phyloP scores from a whole-genome alignment of 1,284 basidiomycete species.

The Cutaneotrichosporon sp. region DNA sequence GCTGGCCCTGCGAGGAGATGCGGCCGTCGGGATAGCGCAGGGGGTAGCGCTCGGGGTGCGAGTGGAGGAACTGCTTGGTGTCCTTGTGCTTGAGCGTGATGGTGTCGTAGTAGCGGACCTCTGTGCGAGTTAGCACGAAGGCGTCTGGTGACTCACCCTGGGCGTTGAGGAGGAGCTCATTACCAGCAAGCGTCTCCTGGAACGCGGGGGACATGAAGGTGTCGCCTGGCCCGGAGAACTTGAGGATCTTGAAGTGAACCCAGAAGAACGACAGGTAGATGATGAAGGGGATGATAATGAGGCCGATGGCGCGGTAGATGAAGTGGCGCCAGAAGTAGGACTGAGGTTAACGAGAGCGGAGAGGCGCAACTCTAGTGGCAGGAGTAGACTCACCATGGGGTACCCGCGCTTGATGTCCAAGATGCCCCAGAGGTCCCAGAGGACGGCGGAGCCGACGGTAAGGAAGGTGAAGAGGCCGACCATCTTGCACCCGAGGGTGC shows the following conservation, averaged over 20 bases:
- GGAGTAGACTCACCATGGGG: conserved; percentile 71
- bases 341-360: conserved; percentile 55
- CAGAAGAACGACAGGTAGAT: conserved; percentile 97
- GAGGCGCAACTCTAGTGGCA: no score
- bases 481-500: conserved; percentile 97
- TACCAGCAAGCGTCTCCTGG: conserved; percentile 92
- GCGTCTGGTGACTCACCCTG: conserved; percentile 62
- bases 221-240: conserved; percentile 89
- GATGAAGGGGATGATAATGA: conserved; percentile 83
- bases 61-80: conserved; percentile 90
- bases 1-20: conserved; percentile 91
- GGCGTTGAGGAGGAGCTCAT: conserved; percentile 85
- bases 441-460: conserved; percentile 85
- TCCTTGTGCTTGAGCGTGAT: conserved; percentile 88
- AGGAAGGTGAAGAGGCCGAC: conserved; percentile 92
- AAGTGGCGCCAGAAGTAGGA: conserved; percentile 90
- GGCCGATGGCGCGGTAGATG: conserved; percentile 76
- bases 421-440: conserved; percentile 93
- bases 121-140: conserved; percentile 56
- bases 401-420: conserved; percentile 77
- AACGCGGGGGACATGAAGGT: conserved; percentile 97
- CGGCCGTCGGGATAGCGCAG: conserved; percentile 95
- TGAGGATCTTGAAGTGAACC: conserved; percentile 89
- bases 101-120: conserved; percentile 90
- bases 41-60: conserved; percentile 86